These are phyloP conservation scores for Trypanosoma caninum DNA, from an alignment of 208 protist species.

Conservation along the genomic window DNA sequence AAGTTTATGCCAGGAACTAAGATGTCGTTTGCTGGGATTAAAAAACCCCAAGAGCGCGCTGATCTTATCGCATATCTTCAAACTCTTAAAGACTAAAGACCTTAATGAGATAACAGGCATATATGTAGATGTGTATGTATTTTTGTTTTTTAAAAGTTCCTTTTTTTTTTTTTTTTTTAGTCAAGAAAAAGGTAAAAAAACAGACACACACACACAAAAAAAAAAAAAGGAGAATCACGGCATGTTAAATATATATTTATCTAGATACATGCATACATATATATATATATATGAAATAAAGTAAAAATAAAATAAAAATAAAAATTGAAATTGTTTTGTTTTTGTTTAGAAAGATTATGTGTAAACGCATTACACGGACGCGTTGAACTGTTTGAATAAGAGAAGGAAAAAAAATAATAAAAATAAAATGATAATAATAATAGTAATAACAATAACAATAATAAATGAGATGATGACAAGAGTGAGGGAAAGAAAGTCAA, in stretches of 20 bases:
- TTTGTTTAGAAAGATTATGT: no score
- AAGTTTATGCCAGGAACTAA: conserved; percentile 98
- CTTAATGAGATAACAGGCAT: background rate
- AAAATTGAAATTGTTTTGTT: conserved; percentile 9
- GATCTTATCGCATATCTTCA: conserved; percentile 95
- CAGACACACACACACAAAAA: background rate
- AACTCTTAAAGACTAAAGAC: conserved; percentile 42
- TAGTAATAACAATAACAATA: no score
- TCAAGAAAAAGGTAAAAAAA: conserved; percentile 2
- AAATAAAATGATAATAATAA: no score
- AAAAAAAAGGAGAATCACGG: conserved; percentile 3
- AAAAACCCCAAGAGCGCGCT: conserved; percentile 91
- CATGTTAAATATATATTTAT: conserved; percentile 14
- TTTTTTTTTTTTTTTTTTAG: conserved; percentile 7
- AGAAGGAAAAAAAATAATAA: no score
- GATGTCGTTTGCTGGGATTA: conserved; percentile 96
- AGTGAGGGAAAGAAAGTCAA: no score
- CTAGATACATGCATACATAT: conserved; percentile 5
- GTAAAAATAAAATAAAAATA: conserved; percentile 15
- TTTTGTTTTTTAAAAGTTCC: background rate
- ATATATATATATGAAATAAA: conserved; percentile 2
- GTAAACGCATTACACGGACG: no score
- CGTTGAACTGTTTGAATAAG: conserved; percentile 2
- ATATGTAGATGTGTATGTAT: background rate
- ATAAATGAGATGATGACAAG: no score